A percentile compares a stretch with the other conserved stretches of the same genome.
phyloP scores from a whole-genome alignment of 1,284 basidiomycete genomes.

The Marasmius oreades region DNA sequence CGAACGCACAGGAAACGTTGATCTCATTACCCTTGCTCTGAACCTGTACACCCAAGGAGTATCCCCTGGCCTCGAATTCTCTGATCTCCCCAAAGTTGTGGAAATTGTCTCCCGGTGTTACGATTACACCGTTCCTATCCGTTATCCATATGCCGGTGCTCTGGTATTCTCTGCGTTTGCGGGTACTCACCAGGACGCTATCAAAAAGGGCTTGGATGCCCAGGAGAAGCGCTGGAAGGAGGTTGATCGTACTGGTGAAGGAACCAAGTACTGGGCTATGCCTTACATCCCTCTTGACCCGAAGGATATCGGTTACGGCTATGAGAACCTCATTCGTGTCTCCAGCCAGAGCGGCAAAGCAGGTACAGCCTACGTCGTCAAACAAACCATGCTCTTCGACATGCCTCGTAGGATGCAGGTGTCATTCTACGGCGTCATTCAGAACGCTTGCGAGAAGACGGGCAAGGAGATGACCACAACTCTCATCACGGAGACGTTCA shows the following conservation, averaged over 20 bases:
- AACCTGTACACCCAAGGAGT: slow-evolving; percentile 91
- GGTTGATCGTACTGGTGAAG: slow-evolving; percentile 46
- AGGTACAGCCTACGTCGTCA: slow-evolving; percentile 85
- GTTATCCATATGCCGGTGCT: slow-evolving; percentile 89
- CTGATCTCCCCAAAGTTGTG: slow-evolving; percentile 76
- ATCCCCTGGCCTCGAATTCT: slow-evolving; percentile 78
- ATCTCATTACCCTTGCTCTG: slow-evolving; percentile 84
- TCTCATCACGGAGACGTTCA: slow-evolving; percentile 75
- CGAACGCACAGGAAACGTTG: slow-evolving; percentile 90
- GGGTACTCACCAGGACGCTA: slow-evolving; percentile 88
- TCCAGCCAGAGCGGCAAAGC: slow-evolving; percentile 90
- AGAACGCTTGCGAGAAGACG: slow-evolving; percentile 84
- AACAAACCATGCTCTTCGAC: slow-evolving; percentile 78
- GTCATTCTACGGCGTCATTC: slow-evolving; percentile 82
- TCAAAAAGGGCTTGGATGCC: slow-evolving; percentile 90
- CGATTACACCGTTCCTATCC: slow-evolving; percentile 81
- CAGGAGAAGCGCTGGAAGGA: slow-evolving; percentile 52
- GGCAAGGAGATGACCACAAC: slow-evolving; percentile 55
- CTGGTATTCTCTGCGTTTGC: slow-evolving; percentile 93
- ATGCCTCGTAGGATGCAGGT: slow-evolving; percentile 88
- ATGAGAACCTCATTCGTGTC: slow-evolving; percentile 92
- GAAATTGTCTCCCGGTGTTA: slow-evolving; percentile 86
- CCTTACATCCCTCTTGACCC: slow-evolving; percentile 92
- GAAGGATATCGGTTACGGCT: slow-evolving; percentile 82
- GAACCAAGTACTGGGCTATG: slow-evolving; percentile 69